Conservation (phyloP, 78 protist genomes). For the Capsaspora owczarzaki region DNA sequence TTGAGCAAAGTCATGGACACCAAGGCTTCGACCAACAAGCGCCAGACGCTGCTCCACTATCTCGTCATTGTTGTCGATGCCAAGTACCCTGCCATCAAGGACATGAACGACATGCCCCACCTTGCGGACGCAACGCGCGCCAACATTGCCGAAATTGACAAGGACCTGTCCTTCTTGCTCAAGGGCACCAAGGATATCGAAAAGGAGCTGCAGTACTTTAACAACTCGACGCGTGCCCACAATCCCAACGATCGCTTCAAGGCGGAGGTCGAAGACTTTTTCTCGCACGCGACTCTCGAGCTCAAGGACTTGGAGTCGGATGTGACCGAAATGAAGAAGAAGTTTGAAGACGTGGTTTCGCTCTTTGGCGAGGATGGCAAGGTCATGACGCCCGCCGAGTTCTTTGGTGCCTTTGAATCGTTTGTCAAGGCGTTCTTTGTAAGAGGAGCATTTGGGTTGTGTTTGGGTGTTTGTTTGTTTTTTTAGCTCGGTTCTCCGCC, state of each 20-base stretch:
- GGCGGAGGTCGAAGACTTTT: not conserved
- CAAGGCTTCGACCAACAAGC: not conserved
- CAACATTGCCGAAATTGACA: not conserved
- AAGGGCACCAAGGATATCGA: not conserved
- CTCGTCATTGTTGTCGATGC: not conserved
- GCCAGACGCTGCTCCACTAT: constrained; percentile 1
- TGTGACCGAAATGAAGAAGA: not conserved
- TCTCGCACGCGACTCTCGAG: not conserved
- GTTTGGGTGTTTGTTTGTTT: not conserved
- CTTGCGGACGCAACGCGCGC: not conserved
- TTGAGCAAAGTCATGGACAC: not conserved
- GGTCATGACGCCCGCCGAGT: not conserved
- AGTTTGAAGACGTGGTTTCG: not conserved
- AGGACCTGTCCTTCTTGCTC: not conserved
- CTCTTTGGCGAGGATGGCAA: not conserved
- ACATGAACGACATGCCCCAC: not conserved
- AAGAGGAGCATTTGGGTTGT: not conserved
- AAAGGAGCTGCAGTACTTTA: not conserved
- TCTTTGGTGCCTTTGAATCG: not conserved
- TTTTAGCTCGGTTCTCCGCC: no score
- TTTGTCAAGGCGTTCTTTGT: not conserved
- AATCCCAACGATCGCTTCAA: not conserved
- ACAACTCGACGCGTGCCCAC: not conserved
- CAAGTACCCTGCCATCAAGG: not conserved
- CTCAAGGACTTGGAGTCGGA: not conserved